A percentile compares a stretch with the other conserved stretches of the same genome.
Evolutionary conservation across 805 yeast species (phyloP).

Genomic region (Spathaspora hagerdaliae): DNA sequence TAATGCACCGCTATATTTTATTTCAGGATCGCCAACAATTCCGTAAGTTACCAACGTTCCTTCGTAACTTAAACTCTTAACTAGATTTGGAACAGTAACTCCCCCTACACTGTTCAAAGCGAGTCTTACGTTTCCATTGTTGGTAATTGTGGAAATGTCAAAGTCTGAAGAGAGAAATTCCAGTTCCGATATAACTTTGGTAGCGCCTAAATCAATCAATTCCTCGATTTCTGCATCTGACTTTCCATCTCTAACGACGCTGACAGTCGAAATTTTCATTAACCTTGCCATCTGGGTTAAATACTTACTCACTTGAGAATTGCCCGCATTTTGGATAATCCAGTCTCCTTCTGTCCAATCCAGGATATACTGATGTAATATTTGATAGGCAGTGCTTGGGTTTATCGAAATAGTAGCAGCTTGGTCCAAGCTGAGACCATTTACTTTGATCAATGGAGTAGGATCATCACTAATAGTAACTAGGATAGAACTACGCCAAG

Average conservation of each 20-base stretch:
- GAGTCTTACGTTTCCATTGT: constrained; percentile 20
- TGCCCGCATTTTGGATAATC: constrained; percentile 32
- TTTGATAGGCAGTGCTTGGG: constrained; percentile 83
- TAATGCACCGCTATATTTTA: constrained; percentile 15
- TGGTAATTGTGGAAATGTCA: constrained; percentile 8
- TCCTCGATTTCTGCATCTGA: constrained; percentile 16
- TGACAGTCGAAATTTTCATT: constrained; percentile 22
- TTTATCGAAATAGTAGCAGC: constrained; percentile 89
- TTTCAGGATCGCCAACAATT: constrained; percentile 11
- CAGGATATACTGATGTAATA: constrained; percentile 44
- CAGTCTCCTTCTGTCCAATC: constrained; percentile 20
- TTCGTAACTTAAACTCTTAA: constrained; percentile 19
- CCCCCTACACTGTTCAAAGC: constrained; percentile 34
- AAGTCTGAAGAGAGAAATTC: constrained; percentile 18
- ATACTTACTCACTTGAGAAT: constrained; percentile 28
- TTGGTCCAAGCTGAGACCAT: constrained; percentile 36
- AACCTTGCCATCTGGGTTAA: constrained; percentile 25
- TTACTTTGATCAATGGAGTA: constrained; percentile 14
- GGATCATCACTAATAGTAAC: constrained; percentile 32
- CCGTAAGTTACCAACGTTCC: constrained; percentile 31
- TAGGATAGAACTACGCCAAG: constrained; percentile 71
- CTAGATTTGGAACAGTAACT: constrained; percentile 16
- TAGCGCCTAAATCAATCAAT: constrained; percentile 26
- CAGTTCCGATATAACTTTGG: constrained; percentile 26
- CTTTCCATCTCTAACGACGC: constrained; percentile 26